Evolutionary conservation across 352 stramenopile species (phyloP), one percentile per base, ranked within the genome.

Genomic region (Globisporangium splendens): DNA sequence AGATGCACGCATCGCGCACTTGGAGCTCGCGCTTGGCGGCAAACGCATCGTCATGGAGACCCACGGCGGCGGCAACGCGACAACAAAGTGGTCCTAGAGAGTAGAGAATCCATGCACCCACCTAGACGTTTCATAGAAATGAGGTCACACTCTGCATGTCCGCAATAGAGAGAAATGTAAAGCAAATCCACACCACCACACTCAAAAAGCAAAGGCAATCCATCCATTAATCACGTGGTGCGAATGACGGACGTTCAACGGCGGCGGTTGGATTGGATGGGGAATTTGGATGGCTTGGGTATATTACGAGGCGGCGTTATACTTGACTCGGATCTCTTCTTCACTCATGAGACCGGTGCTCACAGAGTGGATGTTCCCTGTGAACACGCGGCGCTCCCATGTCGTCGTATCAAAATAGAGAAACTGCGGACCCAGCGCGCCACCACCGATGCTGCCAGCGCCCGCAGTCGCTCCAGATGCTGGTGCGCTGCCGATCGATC

Each of bases 301-400:
- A 72, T 77, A 74, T 88, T 86, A 88, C 76, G 80, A 85, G 46
- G 76, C 68, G 47, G 73, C 68, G 58, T 85, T 88, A 82, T 97
- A 98, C 80, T 98, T 98, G 65, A 98, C 95, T 76, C 92, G 88
- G 61, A 98, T 95, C 54, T 98, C 89, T 56, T 98, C 93, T 76
- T 98, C 95, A 56, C 78, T 74, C 63, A 98, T 75, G 50, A 98
- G 89, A 1, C 92, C 92, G 52, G 70, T 72, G 57, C 83, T 91
- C 61, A 98, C 76, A 51, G 73, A 77, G 65, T 81, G 75, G 59
- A 96, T 95, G 67, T 95, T 97, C 22, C 91, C 90, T 61, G 89
- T 91, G 66, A 98, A 98, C 28, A 97, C 75, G 56, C 93, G 88
- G 78, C 92, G 86, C 76, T 98, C 95, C 95, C 95, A 98, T 56